Base-by-base conservation (phyloP, 139 green algal species). In the Limnomonas spitsbergensis region DNA sequence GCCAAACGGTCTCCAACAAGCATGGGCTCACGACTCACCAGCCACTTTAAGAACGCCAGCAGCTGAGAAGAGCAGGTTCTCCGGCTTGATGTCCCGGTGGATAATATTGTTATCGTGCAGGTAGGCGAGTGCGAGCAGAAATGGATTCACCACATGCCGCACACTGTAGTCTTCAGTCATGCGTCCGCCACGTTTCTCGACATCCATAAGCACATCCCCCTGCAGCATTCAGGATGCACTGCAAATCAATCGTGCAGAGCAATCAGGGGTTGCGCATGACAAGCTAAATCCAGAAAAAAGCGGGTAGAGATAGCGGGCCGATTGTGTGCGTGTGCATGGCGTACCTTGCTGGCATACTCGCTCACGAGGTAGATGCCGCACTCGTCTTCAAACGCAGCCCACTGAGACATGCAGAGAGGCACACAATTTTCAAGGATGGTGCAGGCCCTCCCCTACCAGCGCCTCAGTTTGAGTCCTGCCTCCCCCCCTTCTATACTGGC, bases 21-120 rank as follows among this genome's bases (percentile, higher is more conserved):
- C n/a, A n/a, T n/a, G n/a, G n/a, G n/a, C 47, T 38, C 27, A 54
- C 35, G 9, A 29, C 79, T 69, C 47, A 86, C 81, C 85, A 36
- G 78, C 82, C 31, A 90, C 81, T 53, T 90, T 90, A 9, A 90
- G 83, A 32, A 85, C 79, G 4, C 86, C 86, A 4, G 77, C 75
- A 0, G 86, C 73, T 26, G 81, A 86, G 69, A 90, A 83, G 52
- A 90, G 66, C 69, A 76, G 36, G 69, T 76, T 87, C 71, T 89
- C 88, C 20, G 86, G 86, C 78, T 93, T 93, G 75, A 94, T 90
- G 68, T 94, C 89, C 4, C 89, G 69, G 77, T 94, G 89, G 47
- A 92, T 87, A 35, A 94, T 90, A 75, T 86, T 84, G 47, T 68
- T 61, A 29, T 34, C 40, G 53, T 92, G 88, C 36, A 92, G 77